A percentile compares a stretch with the other conserved stretches of the same genome.
Conservation (phyloP, 2,329 filamentous ascomycete species). For the Ophiobolus disseminans region DNA sequence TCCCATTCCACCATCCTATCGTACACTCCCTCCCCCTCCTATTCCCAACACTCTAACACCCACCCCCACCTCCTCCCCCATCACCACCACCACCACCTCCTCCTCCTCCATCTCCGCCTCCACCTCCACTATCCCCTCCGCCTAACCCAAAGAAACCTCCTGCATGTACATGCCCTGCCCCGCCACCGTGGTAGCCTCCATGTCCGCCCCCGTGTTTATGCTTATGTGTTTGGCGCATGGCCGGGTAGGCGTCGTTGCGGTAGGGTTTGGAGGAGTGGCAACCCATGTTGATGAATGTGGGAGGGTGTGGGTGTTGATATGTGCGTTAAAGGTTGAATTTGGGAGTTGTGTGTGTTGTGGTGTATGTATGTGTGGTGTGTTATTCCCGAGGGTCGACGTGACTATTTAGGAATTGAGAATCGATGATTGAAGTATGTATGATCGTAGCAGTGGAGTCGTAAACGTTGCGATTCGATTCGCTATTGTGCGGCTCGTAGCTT, state of each 20-base stretch:
- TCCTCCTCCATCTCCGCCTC: slow-evolving; percentile 8
- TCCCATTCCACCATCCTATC: background rate
- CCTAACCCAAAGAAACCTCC: slow-evolving; percentile 19
- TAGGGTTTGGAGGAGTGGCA: slow-evolving; percentile 24
- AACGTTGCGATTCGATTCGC: too few relatives aligned
- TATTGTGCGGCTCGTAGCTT: too few relatives aligned
- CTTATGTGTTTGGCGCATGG: slow-evolving; percentile 12
- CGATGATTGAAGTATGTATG: too few relatives aligned
- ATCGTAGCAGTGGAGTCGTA: too few relatives aligned
- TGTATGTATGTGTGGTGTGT: background rate
- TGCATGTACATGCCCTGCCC: too few relatives aligned
- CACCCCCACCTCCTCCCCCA: slow-evolving; percentile 9
- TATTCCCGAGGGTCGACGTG: too few relatives aligned
- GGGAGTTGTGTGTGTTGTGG: background rate
- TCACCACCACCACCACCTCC: slow-evolving; percentile 13
- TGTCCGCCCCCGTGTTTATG: background rate
- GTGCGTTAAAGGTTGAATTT: background rate
- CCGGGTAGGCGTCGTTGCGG: slow-evolving; percentile 12
- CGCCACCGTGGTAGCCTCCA: background rate
- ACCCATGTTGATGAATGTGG: slow-evolving; percentile 18
- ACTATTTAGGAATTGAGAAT: too few relatives aligned
- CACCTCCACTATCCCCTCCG: slow-evolving; percentile 11
- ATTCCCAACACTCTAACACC: too few relatives aligned
- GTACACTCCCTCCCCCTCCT: background rate
- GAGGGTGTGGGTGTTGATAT: too few relatives aligned